Evolutionary conservation across 495 filamentous ascomycete genomes (phyloP), one percentile per base, ranked within the genome.

Genomic region (Talaromyces adpressus): DNA sequence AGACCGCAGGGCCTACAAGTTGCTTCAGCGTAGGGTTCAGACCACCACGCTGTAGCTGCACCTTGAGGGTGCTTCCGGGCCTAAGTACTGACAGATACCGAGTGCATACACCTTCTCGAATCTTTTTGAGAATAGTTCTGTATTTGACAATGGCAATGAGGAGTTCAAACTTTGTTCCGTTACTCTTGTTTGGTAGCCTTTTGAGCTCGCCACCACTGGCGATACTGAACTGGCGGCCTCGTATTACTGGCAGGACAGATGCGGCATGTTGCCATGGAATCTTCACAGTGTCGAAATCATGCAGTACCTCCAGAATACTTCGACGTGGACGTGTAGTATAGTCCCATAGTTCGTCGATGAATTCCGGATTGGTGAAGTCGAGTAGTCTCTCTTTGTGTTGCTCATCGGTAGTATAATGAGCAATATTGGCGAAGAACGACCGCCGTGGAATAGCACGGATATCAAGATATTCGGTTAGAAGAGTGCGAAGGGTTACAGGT

Each of bases 121-220:
- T 87, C 60, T 88, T 88, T 70, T 91, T 91, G 65, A 98, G 88
- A 14, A 96, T 87, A 3, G 93, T 96, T 53, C 86, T 84, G 72
- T 96, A 98, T 67, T 93, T 91, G 52, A 97, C 92, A 30, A 97
- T 87, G n/a, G 94, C 95, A 14, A 91, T 85, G 22, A 97, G 77
- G 14, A 98, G 79, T 62, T 97, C 87, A 27, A 98, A 79, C 12
- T 76, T 79, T 1, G 82, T 80, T 20, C 72, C 73, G 6, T 72
- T 73, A 32, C 73, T 73, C 0, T 66, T 52, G 5, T 67, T 72
- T 22, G 45, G 60, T 5, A 53, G 7, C 5, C 64, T 59, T 59
- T 85, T 84, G 20, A 81, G 68, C 6, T 71, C 66, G 7, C 88
- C 90, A 0, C 89, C 90, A 66, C 87, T 91, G 20, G 91, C 90